Base-by-base conservation (phyloP, 2,329 filamentous ascomycete species). In the Amylocarpus encephaloides region DNA sequence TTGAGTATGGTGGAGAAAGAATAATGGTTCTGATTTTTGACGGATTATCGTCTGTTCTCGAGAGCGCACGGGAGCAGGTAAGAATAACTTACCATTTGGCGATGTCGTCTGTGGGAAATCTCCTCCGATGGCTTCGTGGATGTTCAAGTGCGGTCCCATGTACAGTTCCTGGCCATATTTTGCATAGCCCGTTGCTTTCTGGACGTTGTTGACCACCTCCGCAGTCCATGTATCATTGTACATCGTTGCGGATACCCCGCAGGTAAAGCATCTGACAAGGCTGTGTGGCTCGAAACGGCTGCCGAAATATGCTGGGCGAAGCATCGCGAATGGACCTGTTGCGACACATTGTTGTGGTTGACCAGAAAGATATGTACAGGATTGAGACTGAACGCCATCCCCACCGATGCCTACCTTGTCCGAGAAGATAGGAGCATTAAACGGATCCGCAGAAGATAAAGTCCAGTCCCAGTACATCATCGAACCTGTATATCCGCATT, bases 21-120 rank as follows among this genome's bases (percentile, higher is more conserved):
- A 70, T 16, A 70, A 19, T 0, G 67, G 62, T 43, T 64, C 59
- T 78, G 74, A 11, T 19, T 39, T 33, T 4, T 30, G 3, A 12
- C 22, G 7, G 18, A 33, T 44, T 16, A 44, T 16, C 40, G 40
- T 16, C 7, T 42, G 18, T 29, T 10, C 19, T 22, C 9, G 33
- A 36, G 15, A 15, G 3, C 10, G 13, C 6, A 22, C 35, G 12
- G 18, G 32, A 5, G 11, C 12, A 45, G 22, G n/a, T 6, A 22
- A 30, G n/a, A 11, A 12, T 6, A 22, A 43, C 32, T n/a, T 44
- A 44, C 47, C 47, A 39, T 49, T 49, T 13, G 47, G 47, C 7
- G 26, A 35, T 19, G 32, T 43, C 3, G 10, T 39, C 13, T 26
- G 16, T 12, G 47, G 47, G 26, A 49, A 36, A 15, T 49, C 47